phyloP scores from a whole-genome alignment of 2,329 filamentous ascomycete species.

The Aspergillus terreus region DNA sequence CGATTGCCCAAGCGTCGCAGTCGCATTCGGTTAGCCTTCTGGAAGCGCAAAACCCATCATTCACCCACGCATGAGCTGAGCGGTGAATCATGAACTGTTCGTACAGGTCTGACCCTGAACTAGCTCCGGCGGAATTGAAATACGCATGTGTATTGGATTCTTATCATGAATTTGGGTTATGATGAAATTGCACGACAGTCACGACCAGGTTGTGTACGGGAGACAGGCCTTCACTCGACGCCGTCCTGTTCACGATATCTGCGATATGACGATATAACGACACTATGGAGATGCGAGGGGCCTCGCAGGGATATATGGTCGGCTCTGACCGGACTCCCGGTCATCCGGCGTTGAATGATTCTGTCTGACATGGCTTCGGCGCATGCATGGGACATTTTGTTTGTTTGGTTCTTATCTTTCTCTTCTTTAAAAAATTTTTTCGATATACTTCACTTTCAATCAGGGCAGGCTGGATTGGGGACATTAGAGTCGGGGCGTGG shows the following conservation, averaged over 20 bases:
- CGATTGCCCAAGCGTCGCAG: constrained; percentile 35
- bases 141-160: constrained; percentile 5
- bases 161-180: constrained; percentile 16
- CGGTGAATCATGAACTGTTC: constrained; percentile 26
- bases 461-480: constrained; percentile 6
- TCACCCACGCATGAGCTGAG: constrained; percentile 28
- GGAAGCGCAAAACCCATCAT: constrained; percentile 34
- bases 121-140: too few relatives aligned
- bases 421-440: constrained; percentile 7
- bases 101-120: too few relatives aligned
- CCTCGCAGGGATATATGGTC: neutral
- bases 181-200: constrained; percentile 28
- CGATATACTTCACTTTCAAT: constrained; percentile 1
- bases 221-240: neutral
- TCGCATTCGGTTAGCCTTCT: constrained; percentile 40
- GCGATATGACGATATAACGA: constrained; percentile 4
- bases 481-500: constrained; percentile 16
- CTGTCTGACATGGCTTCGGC: constrained; percentile 1
- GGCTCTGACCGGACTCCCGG: neutral
- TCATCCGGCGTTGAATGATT: neutral
- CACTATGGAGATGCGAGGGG: neutral
- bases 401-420: neutral
- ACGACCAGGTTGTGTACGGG: constrained; percentile 21
- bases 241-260: neutral
- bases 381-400: constrained; percentile 2